These are phyloP conservation scores for Betula pendula DNA, from an alignment of 306 rosid species.

Conservation along the genomic window DNA sequence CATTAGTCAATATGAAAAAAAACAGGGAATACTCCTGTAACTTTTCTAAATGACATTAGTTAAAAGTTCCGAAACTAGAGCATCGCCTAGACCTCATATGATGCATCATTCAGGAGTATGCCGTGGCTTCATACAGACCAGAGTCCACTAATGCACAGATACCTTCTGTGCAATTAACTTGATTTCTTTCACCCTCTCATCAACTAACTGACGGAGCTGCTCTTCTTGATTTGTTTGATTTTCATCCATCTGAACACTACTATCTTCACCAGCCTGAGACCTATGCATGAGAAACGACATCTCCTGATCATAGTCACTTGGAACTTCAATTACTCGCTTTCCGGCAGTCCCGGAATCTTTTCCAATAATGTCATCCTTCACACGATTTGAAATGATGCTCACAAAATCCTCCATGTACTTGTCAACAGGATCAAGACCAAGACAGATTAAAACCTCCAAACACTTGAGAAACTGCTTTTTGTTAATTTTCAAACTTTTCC, in stretches of 20 bases:
- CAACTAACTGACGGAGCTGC: slow-evolving; percentile 69
- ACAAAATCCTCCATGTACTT: slow-evolving; percentile 69
- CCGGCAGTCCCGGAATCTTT: slow-evolving; percentile 67
- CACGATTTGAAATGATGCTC: slow-evolving; percentile 55
- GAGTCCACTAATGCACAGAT: slow-evolving; percentile 23
- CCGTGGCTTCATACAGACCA: background rate
- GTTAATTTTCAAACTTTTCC: slow-evolving; percentile 68
- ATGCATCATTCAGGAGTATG: slow-evolving; percentile 3
- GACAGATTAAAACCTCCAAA: slow-evolving; percentile 86
- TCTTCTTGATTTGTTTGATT: slow-evolving; percentile 63
- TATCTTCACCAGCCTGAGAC: slow-evolving; percentile 45
- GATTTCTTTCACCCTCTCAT: slow-evolving; percentile 70
- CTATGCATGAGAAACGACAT: slow-evolving; percentile 76
- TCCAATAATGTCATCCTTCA: slow-evolving; percentile 80
- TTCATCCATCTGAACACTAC: slow-evolving; percentile 55
- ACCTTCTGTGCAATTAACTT: slow-evolving; percentile 71
- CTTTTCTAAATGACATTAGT: slow-evolving; percentile 1
- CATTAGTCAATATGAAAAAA: background rate
- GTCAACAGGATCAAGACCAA: slow-evolving; percentile 58
- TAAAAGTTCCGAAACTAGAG: slow-evolving; percentile 1
- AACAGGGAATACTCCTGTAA: background rate
- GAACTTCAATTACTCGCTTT: slow-evolving; percentile 66
- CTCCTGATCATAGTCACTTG: slow-evolving; percentile 49
- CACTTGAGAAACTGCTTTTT: slow-evolving; percentile 85
- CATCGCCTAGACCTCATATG: background rate